phyloP scores from a whole-genome alignment of 768 basidiomycete genomes.

The Leccinum uliginosum region DNA sequence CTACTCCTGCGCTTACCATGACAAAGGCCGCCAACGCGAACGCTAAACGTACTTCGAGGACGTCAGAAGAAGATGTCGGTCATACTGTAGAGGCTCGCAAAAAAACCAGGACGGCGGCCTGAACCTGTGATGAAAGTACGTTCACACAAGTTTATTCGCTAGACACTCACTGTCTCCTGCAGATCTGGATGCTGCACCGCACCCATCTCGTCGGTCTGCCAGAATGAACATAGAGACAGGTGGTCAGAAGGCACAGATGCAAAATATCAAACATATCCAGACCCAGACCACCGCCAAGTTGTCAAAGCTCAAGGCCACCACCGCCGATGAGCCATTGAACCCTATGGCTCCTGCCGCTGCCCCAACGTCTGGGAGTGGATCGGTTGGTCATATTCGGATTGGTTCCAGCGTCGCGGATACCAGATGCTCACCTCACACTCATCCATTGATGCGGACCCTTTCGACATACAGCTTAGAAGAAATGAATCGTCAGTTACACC shows the following conservation, averaged over 20 bases:
- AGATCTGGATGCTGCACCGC: not conserved
- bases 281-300: not conserved
- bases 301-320: not conserved
- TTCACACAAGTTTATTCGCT: not conserved
- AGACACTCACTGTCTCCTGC: not conserved
- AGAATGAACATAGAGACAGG: not conserved
- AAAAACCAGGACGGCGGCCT: not conserved
- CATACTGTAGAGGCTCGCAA: not conserved
- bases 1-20: not conserved
- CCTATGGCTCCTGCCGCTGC: not conserved
- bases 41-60: not conserved
- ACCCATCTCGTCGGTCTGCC: not conserved
- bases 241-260: not conserved
- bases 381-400: not conserved
- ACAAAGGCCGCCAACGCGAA: not conserved
- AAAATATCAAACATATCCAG: not conserved
- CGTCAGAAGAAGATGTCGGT: not conserved
- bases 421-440: not conserved
- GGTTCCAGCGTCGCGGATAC: too few species aligned
- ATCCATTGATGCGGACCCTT: too few species aligned
- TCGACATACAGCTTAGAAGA: not conserved
- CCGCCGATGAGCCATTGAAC: not conserved
- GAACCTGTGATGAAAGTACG: not conserved
- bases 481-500: not conserved
- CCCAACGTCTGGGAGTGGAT: not conserved